A percentile compares a stretch with the other conserved stretches of the same genome.
These are phyloP conservation scores for Dactylonectria estremocensis DNA, from an alignment of 2,329 filamentous ascomycete genomes.

Conservation along the genomic window DNA sequence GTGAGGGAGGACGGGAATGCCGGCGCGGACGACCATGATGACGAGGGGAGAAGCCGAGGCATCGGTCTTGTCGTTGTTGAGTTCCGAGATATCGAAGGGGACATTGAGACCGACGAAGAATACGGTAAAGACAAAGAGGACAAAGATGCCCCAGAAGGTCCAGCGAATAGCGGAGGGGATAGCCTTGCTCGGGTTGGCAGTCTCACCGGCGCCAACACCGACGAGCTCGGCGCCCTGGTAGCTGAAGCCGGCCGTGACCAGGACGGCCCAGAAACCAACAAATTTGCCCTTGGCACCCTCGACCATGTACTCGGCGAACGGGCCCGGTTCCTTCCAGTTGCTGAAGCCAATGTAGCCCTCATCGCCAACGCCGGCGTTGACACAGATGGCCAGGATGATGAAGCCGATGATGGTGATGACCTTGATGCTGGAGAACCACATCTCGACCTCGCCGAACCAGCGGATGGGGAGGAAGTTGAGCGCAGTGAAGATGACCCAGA, in stretches of 20 bases:
- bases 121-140: conserved; percentile 75
- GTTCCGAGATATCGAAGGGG: conserved; percentile 70
- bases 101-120: conserved; percentile 83
- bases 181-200: conserved; percentile 78
- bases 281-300: conserved; percentile 71
- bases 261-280: conserved; percentile 78
- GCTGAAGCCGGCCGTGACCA: conserved; percentile 79
- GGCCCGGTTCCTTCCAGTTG: conserved; percentile 78
- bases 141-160: conserved; percentile 82
- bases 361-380: conserved; percentile 79
- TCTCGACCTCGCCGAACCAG: conserved; percentile 84
- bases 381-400: conserved; percentile 82
- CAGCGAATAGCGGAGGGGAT: conserved; percentile 81
- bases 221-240: conserved; percentile 84
- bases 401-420: conserved; percentile 82
- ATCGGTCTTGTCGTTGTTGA: conserved; percentile 67
- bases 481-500: conserved; percentile 79
- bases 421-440: conserved; percentile 85
- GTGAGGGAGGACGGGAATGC: conserved; percentile 74
- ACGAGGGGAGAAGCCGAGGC: conserved; percentile 78
- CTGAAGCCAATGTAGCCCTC: conserved; percentile 82
- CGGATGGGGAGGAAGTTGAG: conserved; percentile 81
- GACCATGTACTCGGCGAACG: conserved; percentile 75
- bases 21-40: conserved; percentile 72
- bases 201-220: conserved; percentile 84